Conservation (phyloP, 2,329 filamentous ascomycete genomes). For the Ascochyta clinopodiicola region DNA sequence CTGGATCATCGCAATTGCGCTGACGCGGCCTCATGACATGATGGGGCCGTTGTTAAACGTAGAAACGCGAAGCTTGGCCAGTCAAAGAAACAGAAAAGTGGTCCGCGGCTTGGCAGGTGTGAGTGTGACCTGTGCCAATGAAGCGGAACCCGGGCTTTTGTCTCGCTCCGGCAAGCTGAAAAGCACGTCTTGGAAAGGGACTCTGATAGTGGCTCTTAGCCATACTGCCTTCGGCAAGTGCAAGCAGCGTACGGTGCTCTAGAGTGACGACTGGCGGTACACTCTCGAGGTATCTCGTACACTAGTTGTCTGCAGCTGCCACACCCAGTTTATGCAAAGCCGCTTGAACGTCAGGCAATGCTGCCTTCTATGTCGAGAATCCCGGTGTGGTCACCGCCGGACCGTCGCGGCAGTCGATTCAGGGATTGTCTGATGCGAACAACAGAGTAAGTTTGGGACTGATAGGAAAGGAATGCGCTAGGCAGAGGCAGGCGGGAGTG, state of each 20-base stretch:
- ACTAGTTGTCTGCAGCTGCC: conserved; percentile 1
- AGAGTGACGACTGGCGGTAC: conserved; percentile 15
- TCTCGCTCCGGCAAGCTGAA: conserved; percentile 42
- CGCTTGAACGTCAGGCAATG: conserved; percentile 10
- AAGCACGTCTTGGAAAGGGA: conserved; percentile 25
- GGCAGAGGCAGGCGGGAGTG: conserved; percentile 3
- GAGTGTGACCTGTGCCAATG: conserved; percentile 42
- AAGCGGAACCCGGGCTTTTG: conserved; percentile 38
- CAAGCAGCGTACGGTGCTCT: conserved; percentile 19
- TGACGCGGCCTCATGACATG: conserved; percentile 42
- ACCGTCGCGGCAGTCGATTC: conserved; percentile 3
- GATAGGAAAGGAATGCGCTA: conserved; percentile 2
- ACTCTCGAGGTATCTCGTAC: not conserved
- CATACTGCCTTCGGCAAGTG: conserved; percentile 29
- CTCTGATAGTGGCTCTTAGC: conserved; percentile 21
- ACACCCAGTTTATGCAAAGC: conserved; percentile 12
- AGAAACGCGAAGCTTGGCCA: conserved; percentile 34
- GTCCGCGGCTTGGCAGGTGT: conserved; percentile 43
- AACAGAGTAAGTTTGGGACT: not conserved
- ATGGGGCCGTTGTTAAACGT: conserved; percentile 27
- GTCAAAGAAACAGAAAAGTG: conserved; percentile 39
- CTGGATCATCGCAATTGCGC: conserved; percentile 26
- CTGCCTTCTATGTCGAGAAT: conserved; percentile 7
- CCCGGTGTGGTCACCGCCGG: conserved; percentile 6
- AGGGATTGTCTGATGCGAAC: not conserved